Base-by-base conservation (phyloP, 495 filamentous ascomycete species). In the Talaromyces proteolyticus region DNA sequence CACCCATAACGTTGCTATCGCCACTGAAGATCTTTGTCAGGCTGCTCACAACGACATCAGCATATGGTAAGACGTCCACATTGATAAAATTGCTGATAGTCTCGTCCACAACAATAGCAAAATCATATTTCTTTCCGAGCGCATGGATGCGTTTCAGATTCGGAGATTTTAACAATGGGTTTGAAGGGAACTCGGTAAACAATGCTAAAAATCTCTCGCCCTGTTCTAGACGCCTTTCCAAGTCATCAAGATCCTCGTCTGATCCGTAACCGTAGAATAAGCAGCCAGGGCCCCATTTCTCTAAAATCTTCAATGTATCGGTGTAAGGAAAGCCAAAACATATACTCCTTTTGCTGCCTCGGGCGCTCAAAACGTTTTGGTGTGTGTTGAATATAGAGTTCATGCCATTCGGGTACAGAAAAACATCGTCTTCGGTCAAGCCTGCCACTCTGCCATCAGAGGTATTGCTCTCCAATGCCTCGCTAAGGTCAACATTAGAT, bases 1-100 rank as follows among this genome's bases (percentile, higher is more conserved):
- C 93, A 54, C 91, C 93, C 93, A 97, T 96, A 46, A 98, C 93
- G 66, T 98, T 97, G 64, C 88, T 89, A 64, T 95, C 92, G 23
- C 93, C 93, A 49, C 89, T 94, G 67, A 98, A 98, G 43, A 96
- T 85, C 66, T 98, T 98, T 3, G 93, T 96, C 47, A 98, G 75
- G 57, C 89, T 95, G 72, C 86, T 93, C 44, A 92, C 92, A 16
- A 95, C 89, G 12, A 96, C 77, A 66, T 98, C 93, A 42, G 89
- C 88, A 60, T 85, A 85, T 1, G 82, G 88, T 2, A 98, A 78
- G 2, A 97, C 88, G 61, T 96, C 86, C 51, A 98, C 85, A 57
- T 98, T 98, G 49, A 95, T 78, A 55, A 96, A 95, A 48, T 92
- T 98, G 55, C 93, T 91, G 44, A 98, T 86, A 3, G 93, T 97